Evolutionary conservation across 140 eudicot species (phyloP).

Genomic region (Oenanthe javanica): DNA sequence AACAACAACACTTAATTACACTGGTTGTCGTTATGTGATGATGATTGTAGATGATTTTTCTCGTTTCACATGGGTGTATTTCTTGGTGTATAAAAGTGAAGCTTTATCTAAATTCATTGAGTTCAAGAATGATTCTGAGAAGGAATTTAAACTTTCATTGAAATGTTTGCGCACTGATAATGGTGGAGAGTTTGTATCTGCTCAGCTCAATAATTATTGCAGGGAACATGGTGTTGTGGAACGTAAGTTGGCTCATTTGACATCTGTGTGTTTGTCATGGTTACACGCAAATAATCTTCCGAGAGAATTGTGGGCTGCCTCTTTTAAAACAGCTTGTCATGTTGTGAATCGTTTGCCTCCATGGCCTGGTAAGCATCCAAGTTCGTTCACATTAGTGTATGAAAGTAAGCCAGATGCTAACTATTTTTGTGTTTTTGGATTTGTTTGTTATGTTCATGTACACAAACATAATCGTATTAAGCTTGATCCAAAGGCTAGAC

Average conservation of each 20-base stretch:
- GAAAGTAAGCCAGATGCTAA: neutral
- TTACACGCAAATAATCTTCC: neutral
- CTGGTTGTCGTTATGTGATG: no score
- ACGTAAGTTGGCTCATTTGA: slow-evolving; percentile 2
- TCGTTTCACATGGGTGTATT: no score
- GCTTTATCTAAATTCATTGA: no score
- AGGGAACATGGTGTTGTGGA: neutral
- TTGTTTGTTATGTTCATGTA: neutral
- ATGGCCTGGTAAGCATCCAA: neutral
- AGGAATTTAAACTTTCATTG: no score
- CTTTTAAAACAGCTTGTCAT: neutral
- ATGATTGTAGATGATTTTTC: neutral
- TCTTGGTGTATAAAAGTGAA: no score
- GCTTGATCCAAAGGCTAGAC: neutral
- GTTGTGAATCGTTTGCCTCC: neutral
- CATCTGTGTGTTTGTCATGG: slow-evolving; percentile 1
- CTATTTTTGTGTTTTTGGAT: neutral
- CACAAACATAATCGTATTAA: neutral
- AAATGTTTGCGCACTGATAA: neutral
- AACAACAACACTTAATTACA: neutral
- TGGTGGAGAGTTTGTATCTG: neutral
- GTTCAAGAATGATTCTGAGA: no score
- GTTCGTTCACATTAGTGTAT: neutral
- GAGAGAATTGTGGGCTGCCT: neutral
- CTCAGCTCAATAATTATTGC: neutral